Percentiles rank a stretch among this genome's conserved stretches.
Evolutionary conservation across 305 asterid species (phyloP).

Genomic region (Nicotiana rustica): DNA sequence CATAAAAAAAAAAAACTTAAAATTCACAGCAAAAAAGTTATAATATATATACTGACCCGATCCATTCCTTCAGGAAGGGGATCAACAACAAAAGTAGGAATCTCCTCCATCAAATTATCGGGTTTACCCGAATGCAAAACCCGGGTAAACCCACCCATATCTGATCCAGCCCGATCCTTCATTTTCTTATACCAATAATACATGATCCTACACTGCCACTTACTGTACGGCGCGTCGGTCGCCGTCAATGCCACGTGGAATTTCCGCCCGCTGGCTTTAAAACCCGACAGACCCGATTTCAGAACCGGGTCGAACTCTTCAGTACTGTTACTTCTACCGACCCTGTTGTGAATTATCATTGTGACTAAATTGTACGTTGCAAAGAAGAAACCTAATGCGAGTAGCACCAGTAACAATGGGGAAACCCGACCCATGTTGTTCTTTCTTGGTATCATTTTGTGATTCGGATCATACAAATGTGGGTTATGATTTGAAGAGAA

Average conservation of each 20-base stretch:
- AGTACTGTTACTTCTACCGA: background rate
- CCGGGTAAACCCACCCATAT: slow-evolving; percentile 96
- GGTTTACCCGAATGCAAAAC: slow-evolving; percentile 89
- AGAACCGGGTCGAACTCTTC: slow-evolving; percentile 28
- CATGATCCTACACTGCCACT: slow-evolving; percentile 97
- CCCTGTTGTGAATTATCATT: slow-evolving; percentile 34
- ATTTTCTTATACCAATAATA: slow-evolving; percentile 93
- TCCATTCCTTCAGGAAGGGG: slow-evolving; percentile 96
- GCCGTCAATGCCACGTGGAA: slow-evolving; percentile 71
- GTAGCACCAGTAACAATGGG: slow-evolving; percentile 31
- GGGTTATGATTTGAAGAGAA: background rate
- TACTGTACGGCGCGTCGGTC: slow-evolving; percentile 87
- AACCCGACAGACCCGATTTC: background rate
- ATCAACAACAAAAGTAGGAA: slow-evolving; percentile 85
- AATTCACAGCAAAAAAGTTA: background rate
- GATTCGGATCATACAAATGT: background rate
- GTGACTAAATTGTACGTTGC: slow-evolving; percentile 42
- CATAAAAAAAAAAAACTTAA: background rate
- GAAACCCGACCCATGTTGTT: slow-evolving; percentile 41
- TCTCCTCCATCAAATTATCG: slow-evolving; percentile 91
- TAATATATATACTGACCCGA: slow-evolving; percentile 60
- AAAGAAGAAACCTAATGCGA: slow-evolving; percentile 42
- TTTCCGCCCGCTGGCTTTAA: background rate
- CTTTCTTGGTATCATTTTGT: slow-evolving; percentile 51
- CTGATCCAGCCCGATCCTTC: slow-evolving; percentile 78